A percentile compares a stretch with the other conserved stretches of the same genome.
These are phyloP conservation scores for Endoconidiophora polonica DNA, from an alignment of 2,329 filamentous ascomycete genomes.

Conservation along the genomic window DNA sequence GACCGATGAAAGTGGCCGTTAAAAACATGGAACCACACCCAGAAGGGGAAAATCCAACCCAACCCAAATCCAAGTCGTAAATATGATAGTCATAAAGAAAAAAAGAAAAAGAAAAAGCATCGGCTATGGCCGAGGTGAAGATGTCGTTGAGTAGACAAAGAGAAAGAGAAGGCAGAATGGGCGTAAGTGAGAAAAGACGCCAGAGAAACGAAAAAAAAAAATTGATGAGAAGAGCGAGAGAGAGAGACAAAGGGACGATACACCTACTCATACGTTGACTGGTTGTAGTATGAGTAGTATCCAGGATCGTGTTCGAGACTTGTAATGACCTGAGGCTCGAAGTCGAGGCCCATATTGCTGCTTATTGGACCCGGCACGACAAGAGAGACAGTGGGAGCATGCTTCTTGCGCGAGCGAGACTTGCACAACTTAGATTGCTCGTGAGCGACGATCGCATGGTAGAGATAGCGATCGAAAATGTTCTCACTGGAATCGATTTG, in stretches of 20 bases:
- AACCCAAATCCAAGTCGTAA: too few species aligned
- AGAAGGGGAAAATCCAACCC: too few species aligned
- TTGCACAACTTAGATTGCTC: slow-evolving; percentile 10
- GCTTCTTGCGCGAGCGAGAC: slow-evolving; percentile 9
- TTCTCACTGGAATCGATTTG: slow-evolving; percentile 6
- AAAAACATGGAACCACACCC: too few species aligned
- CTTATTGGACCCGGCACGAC: neutral
- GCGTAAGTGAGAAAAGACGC: neutral
- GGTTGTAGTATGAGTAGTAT: neutral
- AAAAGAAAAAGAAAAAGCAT: neutral
- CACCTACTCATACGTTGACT: neutral
- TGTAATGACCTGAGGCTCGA: neutral
- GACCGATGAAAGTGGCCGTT: too few species aligned
- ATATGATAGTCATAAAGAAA: neutral
- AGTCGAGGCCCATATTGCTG: neutral
- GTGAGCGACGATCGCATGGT: slow-evolving; percentile 6
- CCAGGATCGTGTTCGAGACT: neutral
- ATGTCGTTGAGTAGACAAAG: neutral
- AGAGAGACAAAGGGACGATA: neutral
- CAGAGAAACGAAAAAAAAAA: neutral
- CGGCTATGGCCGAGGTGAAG: neutral
- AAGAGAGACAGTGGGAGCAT: neutral
- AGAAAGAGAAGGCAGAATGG: neutral
- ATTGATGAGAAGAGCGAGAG: neutral
- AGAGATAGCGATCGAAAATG: neutral